Evolutionary conservation across 768 basidiomycete genomes (phyloP), one percentile per base, ranked within the genome.

Genomic region (Phaeotremella skinneri): DNA sequence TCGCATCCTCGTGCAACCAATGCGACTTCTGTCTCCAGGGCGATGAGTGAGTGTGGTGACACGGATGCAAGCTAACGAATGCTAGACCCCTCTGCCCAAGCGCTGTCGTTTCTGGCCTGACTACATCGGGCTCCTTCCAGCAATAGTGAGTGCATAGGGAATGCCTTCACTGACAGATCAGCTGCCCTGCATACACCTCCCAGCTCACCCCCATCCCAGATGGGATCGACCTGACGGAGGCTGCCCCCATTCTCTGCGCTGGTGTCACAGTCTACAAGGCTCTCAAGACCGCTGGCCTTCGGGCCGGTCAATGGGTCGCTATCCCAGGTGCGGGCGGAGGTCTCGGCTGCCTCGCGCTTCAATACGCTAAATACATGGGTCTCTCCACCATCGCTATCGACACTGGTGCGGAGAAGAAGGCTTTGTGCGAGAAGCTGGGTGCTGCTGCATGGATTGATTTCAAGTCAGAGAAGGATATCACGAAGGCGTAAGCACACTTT

Each of bases 201-300:
- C 43, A 45, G 21, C 86, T 93, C 41, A 90, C 90, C 3, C 86
- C 85, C 4, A 90, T 93, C 66, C 91, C 91, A 3, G 83, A 87
- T 0, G 79, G 74, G 4, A 62, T 83, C 25, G 69, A 76, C 43
- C 68, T 81, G 37, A 72, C 88, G 31, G 81, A 82, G 39, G 87
- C 86, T 56, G 82, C 83, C 1, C 85, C 90, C 3, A 82, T 92
- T 58, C 83, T 90, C 13, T 91, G 89, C 66, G 89, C 88, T 13
- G 89, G 72, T 58, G 63, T 93, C 21, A 92, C 91, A 2, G 88
- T 89, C 1, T 93, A 90, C 71, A 86, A 88, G 58, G 91, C 89
- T 0, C 79, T 93, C 66, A 92, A 91, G 76, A 81, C 87, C 73
- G 82, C 83, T 52, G 79, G 83, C 54, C 81, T 84, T 5, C 80